Evolutionary conservation across 2,329 filamentous ascomycete genomes (phyloP).

Genomic region (Colletotrichum melonis): DNA sequence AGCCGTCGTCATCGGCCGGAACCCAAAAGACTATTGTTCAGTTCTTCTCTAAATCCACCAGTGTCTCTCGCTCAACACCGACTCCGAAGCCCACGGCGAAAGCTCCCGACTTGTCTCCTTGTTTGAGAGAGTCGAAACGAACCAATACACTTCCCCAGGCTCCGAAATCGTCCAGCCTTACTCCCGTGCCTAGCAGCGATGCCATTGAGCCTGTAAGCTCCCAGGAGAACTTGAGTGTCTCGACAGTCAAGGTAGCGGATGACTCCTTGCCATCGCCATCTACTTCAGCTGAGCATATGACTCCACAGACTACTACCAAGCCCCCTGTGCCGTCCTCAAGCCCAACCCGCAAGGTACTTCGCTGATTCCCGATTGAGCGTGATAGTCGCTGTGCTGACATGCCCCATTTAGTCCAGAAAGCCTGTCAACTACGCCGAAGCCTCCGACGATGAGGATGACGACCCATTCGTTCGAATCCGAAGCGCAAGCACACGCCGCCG

Average conservation of each 20-base stretch:
- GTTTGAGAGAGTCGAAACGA: conserved; percentile 56
- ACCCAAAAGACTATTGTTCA: conserved; percentile 58
- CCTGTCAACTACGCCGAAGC: conserved; percentile 86
- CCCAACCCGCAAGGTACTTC: conserved; percentile 79
- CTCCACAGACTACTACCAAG: conserved; percentile 55
- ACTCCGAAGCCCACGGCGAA: conserved; percentile 46
- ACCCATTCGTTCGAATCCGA: conserved; percentile 68
- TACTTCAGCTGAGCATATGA: conserved; percentile 53
- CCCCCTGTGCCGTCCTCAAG: conserved; percentile 67
- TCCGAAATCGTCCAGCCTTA: conserved; percentile 62
- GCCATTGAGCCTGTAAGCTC: conserved; percentile 74
- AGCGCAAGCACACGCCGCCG: conserved; percentile 52
- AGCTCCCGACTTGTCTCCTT: conserved; percentile 47
- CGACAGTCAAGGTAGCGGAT: conserved; percentile 61
- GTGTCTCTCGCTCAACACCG: conserved; percentile 45
- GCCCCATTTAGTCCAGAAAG: conserved; percentile 58
- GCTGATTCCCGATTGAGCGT: neutral
- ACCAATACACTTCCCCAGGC: conserved; percentile 54
- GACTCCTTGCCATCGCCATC: conserved; percentile 58
- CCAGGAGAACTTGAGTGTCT: conserved; percentile 69
- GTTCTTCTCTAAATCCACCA: conserved; percentile 56
- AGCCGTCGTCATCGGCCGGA: conserved; percentile 37
- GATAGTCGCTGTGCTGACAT: neutral
- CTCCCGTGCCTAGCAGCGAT: conserved; percentile 86
- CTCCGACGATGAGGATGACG: conserved; percentile 82